phyloP scores from a whole-genome alignment of 2,329 filamentous ascomycete genomes.

The Penicillium freii region DNA sequence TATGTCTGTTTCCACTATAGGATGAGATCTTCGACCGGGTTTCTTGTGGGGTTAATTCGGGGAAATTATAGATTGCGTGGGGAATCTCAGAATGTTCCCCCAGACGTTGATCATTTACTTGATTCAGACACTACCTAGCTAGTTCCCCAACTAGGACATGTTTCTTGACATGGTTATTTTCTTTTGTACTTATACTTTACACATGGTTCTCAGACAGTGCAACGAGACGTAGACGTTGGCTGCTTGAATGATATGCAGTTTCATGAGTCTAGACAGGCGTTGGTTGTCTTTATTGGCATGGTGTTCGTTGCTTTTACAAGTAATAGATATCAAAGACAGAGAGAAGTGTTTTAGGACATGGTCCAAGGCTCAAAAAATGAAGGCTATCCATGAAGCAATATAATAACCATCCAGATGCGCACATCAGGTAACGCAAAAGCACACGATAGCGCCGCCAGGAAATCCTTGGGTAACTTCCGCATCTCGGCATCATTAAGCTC shows the following conservation, averaged over 20 bases:
- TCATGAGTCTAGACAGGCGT: too few relatives aligned
- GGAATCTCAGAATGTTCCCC: not conserved
- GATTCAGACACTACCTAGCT: not conserved
- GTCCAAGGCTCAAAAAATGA: not conserved
- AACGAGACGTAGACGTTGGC: slow-evolving; percentile 39
- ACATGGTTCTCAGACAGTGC: slow-evolving; percentile 37
- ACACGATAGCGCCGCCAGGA: not conserved
- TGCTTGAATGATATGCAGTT: too few relatives aligned
- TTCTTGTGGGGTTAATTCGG: not conserved
- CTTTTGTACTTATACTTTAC: not conserved
- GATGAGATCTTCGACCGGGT: not conserved
- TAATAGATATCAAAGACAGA: not conserved
- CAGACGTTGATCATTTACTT: not conserved
- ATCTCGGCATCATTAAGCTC: not conserved
- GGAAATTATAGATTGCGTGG: not conserved
- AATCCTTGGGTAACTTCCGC: not conserved
- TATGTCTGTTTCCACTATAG: not conserved
- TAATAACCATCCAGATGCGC: not conserved
- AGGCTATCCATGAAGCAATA: not conserved
- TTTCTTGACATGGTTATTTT: not conserved
- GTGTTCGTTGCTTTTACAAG: not conserved
- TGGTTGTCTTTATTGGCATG: too few relatives aligned
- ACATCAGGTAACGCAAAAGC: not conserved
- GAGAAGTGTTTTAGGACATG: not conserved
- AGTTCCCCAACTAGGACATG: not conserved